Conservation (phyloP, 495 filamentous ascomycete species). For the Zalerion maritima region DNA sequence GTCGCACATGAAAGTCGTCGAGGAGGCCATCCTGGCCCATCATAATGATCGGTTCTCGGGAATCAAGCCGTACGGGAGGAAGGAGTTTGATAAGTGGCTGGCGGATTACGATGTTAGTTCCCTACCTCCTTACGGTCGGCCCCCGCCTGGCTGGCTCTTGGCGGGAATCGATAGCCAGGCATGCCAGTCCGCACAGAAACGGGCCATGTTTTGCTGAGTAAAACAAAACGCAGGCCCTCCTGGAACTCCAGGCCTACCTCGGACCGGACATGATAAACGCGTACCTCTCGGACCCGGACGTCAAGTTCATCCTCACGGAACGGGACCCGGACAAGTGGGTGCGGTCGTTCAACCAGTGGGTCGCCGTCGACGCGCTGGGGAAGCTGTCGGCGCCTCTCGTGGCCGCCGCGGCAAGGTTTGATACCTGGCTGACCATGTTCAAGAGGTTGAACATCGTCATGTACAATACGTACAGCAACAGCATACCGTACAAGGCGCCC, state of each 20-base stretch:
- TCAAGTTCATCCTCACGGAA: conserved; percentile 19
- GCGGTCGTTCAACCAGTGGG: conserved; percentile 10
- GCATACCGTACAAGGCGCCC: conserved; percentile 7
- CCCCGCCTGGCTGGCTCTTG: no score
- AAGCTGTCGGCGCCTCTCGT: conserved; percentile 12
- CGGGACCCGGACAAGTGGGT: conserved; percentile 20
- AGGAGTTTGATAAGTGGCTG: conserved; percentile 18
- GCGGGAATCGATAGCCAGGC: no score
- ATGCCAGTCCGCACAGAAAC: no score
- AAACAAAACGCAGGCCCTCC: conserved; percentile 8
- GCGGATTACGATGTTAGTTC: conserved; percentile 17
- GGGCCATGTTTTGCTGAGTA: conserved; percentile 2
- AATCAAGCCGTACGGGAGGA: conserved; percentile 13
- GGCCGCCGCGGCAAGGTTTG: conserved; percentile 8
- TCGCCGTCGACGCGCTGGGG: conserved; percentile 3
- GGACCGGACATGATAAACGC: conserved; percentile 9
- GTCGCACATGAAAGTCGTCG: conserved; percentile 7
- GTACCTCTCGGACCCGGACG: conserved; percentile 13
- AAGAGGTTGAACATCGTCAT: conserved; percentile 1
- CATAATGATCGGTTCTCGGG: conserved; percentile 8
- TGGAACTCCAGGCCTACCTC: conserved; percentile 19
- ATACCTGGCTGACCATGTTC: conserved; percentile 2
- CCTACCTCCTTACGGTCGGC: neutral
- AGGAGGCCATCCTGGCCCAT: conserved; percentile 12
- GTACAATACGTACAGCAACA: conserved; percentile 6